Evolutionary conservation across 768 basidiomycete genomes (phyloP).

Genomic region (Suillus subalutaceus): DNA sequence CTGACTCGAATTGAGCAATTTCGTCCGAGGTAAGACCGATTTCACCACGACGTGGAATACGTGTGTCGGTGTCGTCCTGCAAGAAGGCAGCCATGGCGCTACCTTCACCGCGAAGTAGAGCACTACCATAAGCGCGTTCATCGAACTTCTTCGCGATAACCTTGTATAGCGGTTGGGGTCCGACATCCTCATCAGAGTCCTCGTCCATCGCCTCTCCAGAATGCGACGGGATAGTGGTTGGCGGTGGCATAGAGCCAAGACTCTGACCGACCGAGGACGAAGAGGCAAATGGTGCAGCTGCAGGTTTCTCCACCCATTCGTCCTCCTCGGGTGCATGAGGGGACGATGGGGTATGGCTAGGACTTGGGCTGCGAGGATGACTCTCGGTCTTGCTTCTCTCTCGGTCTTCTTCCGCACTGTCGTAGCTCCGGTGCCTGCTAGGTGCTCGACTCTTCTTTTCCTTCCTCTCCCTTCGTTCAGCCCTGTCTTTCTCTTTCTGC

Average conservation of each 20-base stretch:
- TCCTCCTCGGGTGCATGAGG: slow-evolving; percentile 44
- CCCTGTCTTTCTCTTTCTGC: slow-evolving; percentile 51
- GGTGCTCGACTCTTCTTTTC: slow-evolving; percentile 36
- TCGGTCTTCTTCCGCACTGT: slow-evolving; percentile 41
- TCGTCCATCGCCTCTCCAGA: slow-evolving; percentile 33
- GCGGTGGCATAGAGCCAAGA: slow-evolving; percentile 28
- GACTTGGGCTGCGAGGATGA: slow-evolving; percentile 36
- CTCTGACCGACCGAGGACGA: slow-evolving; percentile 17
- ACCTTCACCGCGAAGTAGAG: slow-evolving; percentile 92
- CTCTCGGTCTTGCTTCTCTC: slow-evolving; percentile 37
- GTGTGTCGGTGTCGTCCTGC: slow-evolving; percentile 76
- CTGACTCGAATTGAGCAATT: slow-evolving; percentile 85
- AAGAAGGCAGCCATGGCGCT: slow-evolving; percentile 98
- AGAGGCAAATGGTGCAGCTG: slow-evolving; percentile 31
- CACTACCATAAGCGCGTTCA: slow-evolving; percentile 87
- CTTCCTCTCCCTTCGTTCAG: slow-evolving; percentile 42
- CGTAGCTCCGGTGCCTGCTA: slow-evolving; percentile 35
- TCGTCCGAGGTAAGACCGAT: slow-evolving; percentile 89
- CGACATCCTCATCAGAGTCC: slow-evolving; percentile 70
- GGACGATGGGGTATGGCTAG: slow-evolving; percentile 35
- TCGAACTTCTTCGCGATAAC: slow-evolving; percentile 58
- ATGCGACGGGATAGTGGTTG: slow-evolving; percentile 20
- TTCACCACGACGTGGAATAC: slow-evolving; percentile 98
- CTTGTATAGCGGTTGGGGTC: slow-evolving; percentile 69
- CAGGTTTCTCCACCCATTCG: slow-evolving; percentile 69